A percentile compares a stretch with the other conserved stretches of the same genome.
These are phyloP conservation scores for Cladorrhinum sp. DNA, from an alignment of 2,329 filamentous ascomycete species.

Conservation along the genomic window DNA sequence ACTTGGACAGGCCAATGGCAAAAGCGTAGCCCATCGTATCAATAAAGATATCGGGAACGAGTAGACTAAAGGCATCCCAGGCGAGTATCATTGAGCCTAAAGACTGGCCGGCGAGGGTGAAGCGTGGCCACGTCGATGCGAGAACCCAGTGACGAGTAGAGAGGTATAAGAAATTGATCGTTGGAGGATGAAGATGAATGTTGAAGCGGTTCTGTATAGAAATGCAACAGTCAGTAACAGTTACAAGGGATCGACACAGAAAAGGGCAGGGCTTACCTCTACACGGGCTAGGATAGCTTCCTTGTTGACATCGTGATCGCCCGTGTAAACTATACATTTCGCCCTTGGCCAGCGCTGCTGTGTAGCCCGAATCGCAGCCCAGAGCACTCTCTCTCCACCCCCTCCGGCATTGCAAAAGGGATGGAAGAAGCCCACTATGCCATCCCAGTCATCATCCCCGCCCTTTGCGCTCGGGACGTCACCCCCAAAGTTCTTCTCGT, in stretches of 20 bases:
- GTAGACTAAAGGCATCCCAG: constrained; percentile 87
- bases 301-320: constrained; percentile 86
- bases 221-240: neutral
- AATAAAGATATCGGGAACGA: constrained; percentile 90
- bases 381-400: constrained; percentile 91
- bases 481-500: constrained; percentile 38
- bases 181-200: constrained; percentile 80
- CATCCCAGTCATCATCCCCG: constrained; percentile 64
- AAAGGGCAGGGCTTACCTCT: constrained; percentile 47
- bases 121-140: constrained; percentile 81
- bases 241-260: neutral
- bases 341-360: constrained; percentile 86
- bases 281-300: constrained; percentile 73
- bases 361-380: constrained; percentile 89
- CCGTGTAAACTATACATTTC: constrained; percentile 90
- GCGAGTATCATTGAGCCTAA: constrained; percentile 82
- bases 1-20: constrained; percentile 74
- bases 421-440: constrained; percentile 93
- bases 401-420: constrained; percentile 98
- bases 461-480: constrained; percentile 28
- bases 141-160: constrained; percentile 84
- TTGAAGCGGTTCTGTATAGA: constrained; percentile 73
- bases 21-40: constrained; percentile 99
- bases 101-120: constrained; percentile 92
- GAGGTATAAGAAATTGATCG: constrained; percentile 85